Conservation (phyloP, 1,284 basidiomycete genomes). For the Trametes pubescens region DNA sequence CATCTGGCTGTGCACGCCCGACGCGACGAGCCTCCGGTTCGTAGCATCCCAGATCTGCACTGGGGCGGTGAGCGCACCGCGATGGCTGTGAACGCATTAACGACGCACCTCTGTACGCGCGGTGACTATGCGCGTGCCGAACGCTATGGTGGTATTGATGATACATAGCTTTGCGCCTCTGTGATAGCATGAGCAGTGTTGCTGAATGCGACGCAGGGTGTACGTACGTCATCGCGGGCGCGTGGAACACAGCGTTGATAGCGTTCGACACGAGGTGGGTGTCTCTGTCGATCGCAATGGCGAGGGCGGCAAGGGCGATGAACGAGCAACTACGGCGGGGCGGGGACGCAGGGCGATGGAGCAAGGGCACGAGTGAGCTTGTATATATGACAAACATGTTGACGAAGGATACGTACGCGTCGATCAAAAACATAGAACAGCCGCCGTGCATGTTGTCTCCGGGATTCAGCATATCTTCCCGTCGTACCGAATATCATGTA, state of each 20-base stretch:
- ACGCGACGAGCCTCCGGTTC: constrained; percentile 23
- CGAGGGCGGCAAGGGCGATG: constrained; percentile 69
- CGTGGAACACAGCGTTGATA: constrained; percentile 69
- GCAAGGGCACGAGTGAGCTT: too few relatives aligned
- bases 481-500: background rate
- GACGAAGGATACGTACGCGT: constrained; percentile 14
- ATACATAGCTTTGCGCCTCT: constrained; percentile 19
- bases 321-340: constrained; percentile 57
- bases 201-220: background rate
- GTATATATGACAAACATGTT: too few relatives aligned
- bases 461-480: constrained; percentile 27
- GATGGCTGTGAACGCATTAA: too few relatives aligned
- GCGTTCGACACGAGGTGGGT: constrained; percentile 74
- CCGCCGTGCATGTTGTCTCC: constrained; percentile 21
- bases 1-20: constrained; percentile 27
- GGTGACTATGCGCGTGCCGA: constrained; percentile 25
- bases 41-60: constrained; percentile 28
- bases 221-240: constrained; percentile 65
- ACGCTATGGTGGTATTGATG: constrained; percentile 23
- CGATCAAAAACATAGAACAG: constrained; percentile 26
- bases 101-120: constrained; percentile 25
- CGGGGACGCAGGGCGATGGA: background rate
- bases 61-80: background rate
- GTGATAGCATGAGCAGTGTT: background rate
- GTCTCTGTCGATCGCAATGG: constrained; percentile 59